Evolutionary conservation across 768 basidiomycete genomes (phyloP).

Genomic region (Fomitopsis serialis): DNA sequence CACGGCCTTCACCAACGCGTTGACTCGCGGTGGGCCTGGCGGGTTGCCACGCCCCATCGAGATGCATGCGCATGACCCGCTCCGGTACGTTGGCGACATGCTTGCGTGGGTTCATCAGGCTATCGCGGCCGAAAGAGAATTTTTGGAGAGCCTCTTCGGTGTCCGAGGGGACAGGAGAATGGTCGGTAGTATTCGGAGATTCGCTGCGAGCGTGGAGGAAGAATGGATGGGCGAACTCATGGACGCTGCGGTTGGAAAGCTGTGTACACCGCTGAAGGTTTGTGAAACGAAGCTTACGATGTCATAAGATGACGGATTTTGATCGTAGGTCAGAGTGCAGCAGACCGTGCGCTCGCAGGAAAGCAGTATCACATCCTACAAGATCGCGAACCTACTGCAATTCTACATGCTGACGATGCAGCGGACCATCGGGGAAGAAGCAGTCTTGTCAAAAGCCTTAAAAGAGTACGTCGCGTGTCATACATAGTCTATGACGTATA

Average conservation of each 20-base stretch:
- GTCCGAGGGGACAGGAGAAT: conserved; percentile 57
- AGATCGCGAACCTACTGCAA: conserved; percentile 89
- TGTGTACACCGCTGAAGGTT: conserved; percentile 88
- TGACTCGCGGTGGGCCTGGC: conserved; percentile 83
- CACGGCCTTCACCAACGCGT: conserved; percentile 76
- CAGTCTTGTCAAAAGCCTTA: conserved; percentile 69
- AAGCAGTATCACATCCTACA: conserved; percentile 87
- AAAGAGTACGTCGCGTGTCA: conserved; percentile 50
- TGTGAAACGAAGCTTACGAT: background rate
- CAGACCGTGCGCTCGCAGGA: conserved; percentile 94
- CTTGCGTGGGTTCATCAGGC: conserved; percentile 97
- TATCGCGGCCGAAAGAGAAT: conserved; percentile 92
- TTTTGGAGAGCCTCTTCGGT: conserved; percentile 83
- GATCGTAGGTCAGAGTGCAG: conserved; percentile 70
- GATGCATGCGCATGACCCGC: conserved; percentile 94
- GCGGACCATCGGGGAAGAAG: conserved; percentile 83
- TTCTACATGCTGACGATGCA: conserved; percentile 94
- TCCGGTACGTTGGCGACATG: conserved; percentile 97
- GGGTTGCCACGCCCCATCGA: conserved; percentile 91
- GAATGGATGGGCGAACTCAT: conserved; percentile 76
- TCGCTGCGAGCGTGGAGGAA: conserved; percentile 56
- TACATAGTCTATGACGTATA: background rate
- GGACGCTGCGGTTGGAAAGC: conserved; percentile 75
- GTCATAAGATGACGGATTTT: background rate
- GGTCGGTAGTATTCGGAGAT: conserved; percentile 68